Evolutionary conservation across 257 asterid species (phyloP), one percentile per base, ranked within the genome.

Genomic region (Lycium barbarum): DNA sequence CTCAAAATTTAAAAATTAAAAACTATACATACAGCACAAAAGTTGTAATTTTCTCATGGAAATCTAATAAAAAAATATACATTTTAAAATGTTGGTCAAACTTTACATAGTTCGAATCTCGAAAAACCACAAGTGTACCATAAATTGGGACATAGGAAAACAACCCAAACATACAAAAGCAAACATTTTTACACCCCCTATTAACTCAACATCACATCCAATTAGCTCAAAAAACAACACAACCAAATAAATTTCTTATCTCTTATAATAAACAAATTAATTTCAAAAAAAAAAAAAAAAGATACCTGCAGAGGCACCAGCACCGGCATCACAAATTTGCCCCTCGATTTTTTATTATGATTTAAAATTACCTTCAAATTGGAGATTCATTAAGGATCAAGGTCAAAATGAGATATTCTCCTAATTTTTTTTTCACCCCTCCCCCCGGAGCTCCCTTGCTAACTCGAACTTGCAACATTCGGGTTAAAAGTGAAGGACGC

Each of bases 271-370:
- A 2, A 38, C 53, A 61, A 35, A 12, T 12, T 36, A 35, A 55
- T 18, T 43, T 6, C 6, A 6, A 12, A 33, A 15, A 63, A 47
- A 8, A 7, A 45, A 26, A 12, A n/a, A n/a, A n/a, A n/a, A n/a
- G n/a, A 47, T 54, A 51, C 99, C 99, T 83, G 99, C 99, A 80
- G 98, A 91, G 65, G 99, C 99, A 78, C 99, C 99, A 55, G 99
- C 93, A 79, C 94, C 90, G 80, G 97, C 98, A 82, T 95, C 97
- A 86, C 8, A 71, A 3, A 71, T 17, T 71, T 71, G 2, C 51
- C 51, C 53, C 14, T 36, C 26, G 7, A 36, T 13, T 36, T 68
- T 38, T 15, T 51, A 68, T 3, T 36, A 68, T 36, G 10, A 38
- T 18, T 68, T 68, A 35, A 15, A 36, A 36, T 68, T 14, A 36